These are phyloP conservation scores for Aspergillus steynii DNA, from an alignment of 495 filamentous ascomycete genomes.

Conservation along the genomic window DNA sequence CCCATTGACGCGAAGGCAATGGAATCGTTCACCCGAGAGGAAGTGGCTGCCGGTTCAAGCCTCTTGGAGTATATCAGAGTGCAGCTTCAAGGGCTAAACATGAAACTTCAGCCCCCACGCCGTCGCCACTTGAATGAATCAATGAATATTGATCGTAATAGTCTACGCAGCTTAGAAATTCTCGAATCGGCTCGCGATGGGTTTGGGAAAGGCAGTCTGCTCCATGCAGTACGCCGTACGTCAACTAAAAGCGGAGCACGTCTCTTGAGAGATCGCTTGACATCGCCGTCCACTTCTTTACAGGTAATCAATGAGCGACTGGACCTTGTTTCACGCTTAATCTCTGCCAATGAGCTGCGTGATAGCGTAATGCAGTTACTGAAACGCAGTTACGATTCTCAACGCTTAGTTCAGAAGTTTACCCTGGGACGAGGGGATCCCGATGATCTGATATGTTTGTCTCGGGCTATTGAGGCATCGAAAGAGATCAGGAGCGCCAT, in stretches of 20 bases:
- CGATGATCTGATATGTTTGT: constrained; percentile 85
- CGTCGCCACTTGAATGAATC: constrained; percentile 69
- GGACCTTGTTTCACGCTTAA: constrained; percentile 76
- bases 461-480: constrained; percentile 78
- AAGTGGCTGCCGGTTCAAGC: constrained; percentile 65
- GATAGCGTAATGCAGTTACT: constrained; percentile 68
- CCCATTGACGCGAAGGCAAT: constrained; percentile 44
- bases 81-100: constrained; percentile 72
- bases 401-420: constrained; percentile 90
- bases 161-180: constrained; percentile 86
- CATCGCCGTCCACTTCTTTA: constrained; percentile 81
- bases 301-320: constrained; percentile 75
- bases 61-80: constrained; percentile 81
- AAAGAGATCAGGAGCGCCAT: constrained; percentile 62
- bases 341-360: constrained; percentile 60
- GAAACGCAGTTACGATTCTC: constrained; percentile 77
- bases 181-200: constrained; percentile 77
- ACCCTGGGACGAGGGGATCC: constrained; percentile 87
- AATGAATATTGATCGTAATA: constrained; percentile 91
- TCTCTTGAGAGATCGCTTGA: constrained; percentile 78
- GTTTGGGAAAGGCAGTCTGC: constrained; percentile 73
- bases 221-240: constrained; percentile 86
- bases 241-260: constrained; percentile 88
- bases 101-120: constrained; percentile 82
- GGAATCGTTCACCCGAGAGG: constrained; percentile 45